Evolutionary conservation across 2,329 filamentous ascomycete species (phyloP), one percentile per base, ranked within the genome.

Genomic region (Alternaria alternata): DNA sequence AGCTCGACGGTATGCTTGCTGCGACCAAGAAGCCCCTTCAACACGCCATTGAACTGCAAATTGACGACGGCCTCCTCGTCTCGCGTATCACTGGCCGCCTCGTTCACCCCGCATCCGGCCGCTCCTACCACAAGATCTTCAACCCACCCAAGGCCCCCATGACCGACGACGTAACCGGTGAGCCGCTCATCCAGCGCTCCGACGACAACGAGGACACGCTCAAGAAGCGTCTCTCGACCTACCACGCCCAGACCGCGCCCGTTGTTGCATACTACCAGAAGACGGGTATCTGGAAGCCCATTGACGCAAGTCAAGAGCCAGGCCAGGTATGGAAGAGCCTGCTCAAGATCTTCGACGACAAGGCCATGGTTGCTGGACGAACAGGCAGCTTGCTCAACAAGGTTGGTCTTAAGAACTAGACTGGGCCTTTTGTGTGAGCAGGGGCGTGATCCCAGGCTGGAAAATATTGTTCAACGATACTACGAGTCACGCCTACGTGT

Each of bases 91-190:
- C 95, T 63, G 95, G 95, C 75, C 94, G 95, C 75, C 86, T 99
- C 64, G 86, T 99, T 73, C 95, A 99, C 86, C 94, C 94, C 59
- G 94, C 94, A 53, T 97, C 94, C 57, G 95, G 95, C 69, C 93
- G 95, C 77, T 93, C 92, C 71, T 99, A 99, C 86, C 95, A 99
- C 89, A 95, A 91, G 83, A 91, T 95, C 81, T 99, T 99, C 89
- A 98, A 97, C 88, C 95, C 95, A 52, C 95, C 95, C 75, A 97
- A 97, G 88, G 83, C 88, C 73, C 75, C 87, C 68, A 98, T 98
- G 95, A 96, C 89, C 79, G 95, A 99, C 81, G 95, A 99, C 81
- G 82, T 97, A 70, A 98, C 95, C 20, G 95, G 95, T 80, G 95
- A 99, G 86, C 94, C 94, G 49, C 86, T 99, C 70, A 91, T 98